Evolutionary conservation across 257 asterid genomes (phyloP), one percentile per base, ranked within the genome.

Genomic region (Primulina tabacum): DNA sequence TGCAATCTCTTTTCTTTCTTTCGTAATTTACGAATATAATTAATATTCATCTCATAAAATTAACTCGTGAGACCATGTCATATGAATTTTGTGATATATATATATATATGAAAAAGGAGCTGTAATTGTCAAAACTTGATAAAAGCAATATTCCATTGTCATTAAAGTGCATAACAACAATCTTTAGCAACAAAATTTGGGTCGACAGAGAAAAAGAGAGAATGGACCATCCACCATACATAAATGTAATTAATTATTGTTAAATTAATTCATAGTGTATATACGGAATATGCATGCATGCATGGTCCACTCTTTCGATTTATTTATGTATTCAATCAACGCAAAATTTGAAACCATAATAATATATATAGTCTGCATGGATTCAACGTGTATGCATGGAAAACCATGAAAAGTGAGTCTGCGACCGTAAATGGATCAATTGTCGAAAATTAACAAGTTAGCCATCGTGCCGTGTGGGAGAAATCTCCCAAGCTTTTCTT

Each of bases 101-200:
- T n/a, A n/a, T n/a, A n/a, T n/a, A n/a, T n/a, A n/a, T n/a, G n/a
- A n/a, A n/a, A n/a, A n/a, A n/a, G n/a, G n/a, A n/a, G n/a, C n/a
- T n/a, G n/a, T n/a, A n/a, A n/a, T n/a, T n/a, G n/a, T n/a, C n/a
- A n/a, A n/a, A n/a, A n/a, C n/a, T n/a, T n/a, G n/a, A n/a, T n/a
- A n/a, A 85, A 86, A 75, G 82, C 68, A 43, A 63, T 69, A 65
- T 74, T 70, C 80, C 77, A 73, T 38, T 78, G 74, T 35, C 77
- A 73, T 69, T 71, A 78, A 75, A 81, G 86, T 69, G 82, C 76
- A 69, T 60, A 71, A 66, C 67, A 75, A 71, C 85, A 76, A 77
- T 75, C 83, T 82, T 81, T 79, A 60, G 68, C 82, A 75, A 81
- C 81, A 79, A 78, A 78, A 76, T n/a, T 75, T 64, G 74, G 82